Conservation (phyloP, 345 rosid species). For the Stellera chamaejasme region DNA sequence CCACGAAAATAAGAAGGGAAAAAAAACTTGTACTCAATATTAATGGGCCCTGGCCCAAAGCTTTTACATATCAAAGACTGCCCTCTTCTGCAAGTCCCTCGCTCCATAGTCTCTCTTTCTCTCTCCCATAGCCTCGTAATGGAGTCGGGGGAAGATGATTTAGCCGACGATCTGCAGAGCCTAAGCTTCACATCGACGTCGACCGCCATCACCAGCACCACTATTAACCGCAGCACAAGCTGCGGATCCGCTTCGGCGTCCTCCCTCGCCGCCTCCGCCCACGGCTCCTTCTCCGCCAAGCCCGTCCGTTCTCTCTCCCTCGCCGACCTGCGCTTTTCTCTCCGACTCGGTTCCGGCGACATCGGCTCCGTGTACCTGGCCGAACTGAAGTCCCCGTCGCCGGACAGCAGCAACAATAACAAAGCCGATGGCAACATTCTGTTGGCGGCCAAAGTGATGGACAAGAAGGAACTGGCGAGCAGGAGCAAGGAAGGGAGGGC, state of each 20-base stretch:
- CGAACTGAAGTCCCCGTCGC: constrained; percentile 38
- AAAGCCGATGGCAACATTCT: constrained; percentile 2
- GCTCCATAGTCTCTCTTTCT: constrained; percentile 1
- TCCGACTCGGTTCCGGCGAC: constrained; percentile 88
- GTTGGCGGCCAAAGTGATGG: constrained; percentile 88
- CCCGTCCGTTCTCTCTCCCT: constrained; percentile 40
- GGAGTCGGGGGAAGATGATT: constrained; percentile 75
- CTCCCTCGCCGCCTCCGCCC: constrained; percentile 56
- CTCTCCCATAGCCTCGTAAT: constrained; percentile 13
- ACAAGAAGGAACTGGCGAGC: constrained; percentile 73
- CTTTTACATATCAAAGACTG: too few species aligned
- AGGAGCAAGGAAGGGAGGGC: constrained; percentile 85
- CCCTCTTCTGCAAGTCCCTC: background rate
- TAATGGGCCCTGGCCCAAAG: background rate
- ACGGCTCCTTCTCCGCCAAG: constrained; percentile 54
- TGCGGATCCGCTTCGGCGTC: constrained; percentile 60
- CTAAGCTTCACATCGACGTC: constrained; percentile 73
- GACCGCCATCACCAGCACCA: constrained; percentile 38
- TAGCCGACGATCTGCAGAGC: constrained; percentile 87
- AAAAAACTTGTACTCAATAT: background rate
- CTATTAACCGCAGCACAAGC: constrained; percentile 62
- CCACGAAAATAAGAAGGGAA: too few species aligned
- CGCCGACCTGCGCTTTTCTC: constrained; percentile 68
- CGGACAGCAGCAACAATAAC: constrained; percentile 5
- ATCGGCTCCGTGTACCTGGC: constrained; percentile 88